phyloP scores from a whole-genome alignment of 495 filamentous ascomycete genomes.

The Tuber brumale region DNA sequence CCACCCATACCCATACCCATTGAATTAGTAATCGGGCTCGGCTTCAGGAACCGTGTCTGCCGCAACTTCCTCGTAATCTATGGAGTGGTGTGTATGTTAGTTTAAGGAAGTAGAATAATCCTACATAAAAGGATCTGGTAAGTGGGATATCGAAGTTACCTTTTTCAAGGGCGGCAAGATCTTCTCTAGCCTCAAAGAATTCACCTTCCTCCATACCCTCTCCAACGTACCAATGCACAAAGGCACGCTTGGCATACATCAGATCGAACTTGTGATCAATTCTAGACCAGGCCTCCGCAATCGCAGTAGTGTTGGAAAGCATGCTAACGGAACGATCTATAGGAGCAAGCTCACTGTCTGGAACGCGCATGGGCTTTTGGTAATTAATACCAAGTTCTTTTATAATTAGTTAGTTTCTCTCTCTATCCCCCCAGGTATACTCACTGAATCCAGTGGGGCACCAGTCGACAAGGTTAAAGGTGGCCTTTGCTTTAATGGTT shows the following conservation, averaged over 20 bases:
- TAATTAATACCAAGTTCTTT: conserved; percentile 96
- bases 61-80: conserved; percentile 89
- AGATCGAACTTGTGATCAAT: conserved; percentile 98
- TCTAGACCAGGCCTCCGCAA: conserved; percentile 96
- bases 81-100: conserved; percentile 6
- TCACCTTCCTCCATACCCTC: conserved; percentile 99
- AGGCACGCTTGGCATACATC: conserved; percentile 99
- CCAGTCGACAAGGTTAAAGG: conserved; percentile 99
- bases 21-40: conserved; percentile 53
- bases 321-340: conserved; percentile 98
- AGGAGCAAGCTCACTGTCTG: conserved; percentile 93
- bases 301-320: conserved; percentile 98
- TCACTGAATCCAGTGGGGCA: conserved; percentile 93
- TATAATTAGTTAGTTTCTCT: conserved; percentile 2
- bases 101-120: not conserved
- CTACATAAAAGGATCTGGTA: not conserved
- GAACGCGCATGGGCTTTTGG: conserved; percentile 90
- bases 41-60: conserved; percentile 52
- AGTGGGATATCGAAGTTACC: conserved; percentile 13
- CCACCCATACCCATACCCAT: not conserved
- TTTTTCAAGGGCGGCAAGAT: conserved; percentile 72
- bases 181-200: conserved; percentile 98
- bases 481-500: conserved; percentile 94
- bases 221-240: conserved; percentile 99
- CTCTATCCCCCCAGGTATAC: not conserved